Evolutionary conservation across 2,329 filamentous ascomycete species (phyloP), one percentile per base, ranked within the genome.

Genomic region (Coniochaeta prunicola): DNA sequence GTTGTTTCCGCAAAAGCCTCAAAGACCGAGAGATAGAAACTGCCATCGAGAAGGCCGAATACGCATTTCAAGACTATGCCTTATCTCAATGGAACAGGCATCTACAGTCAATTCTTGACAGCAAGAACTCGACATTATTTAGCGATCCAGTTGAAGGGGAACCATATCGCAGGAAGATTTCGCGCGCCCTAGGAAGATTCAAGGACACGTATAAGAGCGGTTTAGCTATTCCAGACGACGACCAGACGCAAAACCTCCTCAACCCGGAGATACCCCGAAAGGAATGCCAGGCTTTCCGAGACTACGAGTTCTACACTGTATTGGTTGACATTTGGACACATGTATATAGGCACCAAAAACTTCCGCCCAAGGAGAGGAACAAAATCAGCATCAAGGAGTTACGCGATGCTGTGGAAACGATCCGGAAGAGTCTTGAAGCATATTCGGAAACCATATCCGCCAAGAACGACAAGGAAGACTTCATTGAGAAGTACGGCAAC

Each of bases 21-120:
- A 15, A n/a, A 1, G 58, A 66, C 1, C 19, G 58, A 0, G 28
- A 62, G 0, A 60, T 68, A 13, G 40, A 59, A 6, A 0, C 58
- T 0, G 64, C 59, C 19, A 64, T 65, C 8, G 54, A 57, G 3
- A 17, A 61, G 0, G 74, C 73, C 0, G 66, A 64, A 53, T 76
- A 71, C 58, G 65, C 68, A 0, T 72, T 77, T 48, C 70, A 73
- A 17, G 74, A 76, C 55, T 77, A 77, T 33, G 72, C 73, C 0
- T 59, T 67, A 5, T 64, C 73, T 1, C 63, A 70, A 30, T 76
- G 73, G 74, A 61, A 64, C 21, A 53, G 61, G 15, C 74, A 76
- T 58, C 53, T 76, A 26, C 45, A 50, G 24, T 50, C 45, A 5
- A 28, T 50, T 28, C 45, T 50, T 13, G 45, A 50, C n/a, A 24